Base-by-base conservation (phyloP, 1,284 basidiomycete genomes). In the Rhodotorula glutinis region DNA sequence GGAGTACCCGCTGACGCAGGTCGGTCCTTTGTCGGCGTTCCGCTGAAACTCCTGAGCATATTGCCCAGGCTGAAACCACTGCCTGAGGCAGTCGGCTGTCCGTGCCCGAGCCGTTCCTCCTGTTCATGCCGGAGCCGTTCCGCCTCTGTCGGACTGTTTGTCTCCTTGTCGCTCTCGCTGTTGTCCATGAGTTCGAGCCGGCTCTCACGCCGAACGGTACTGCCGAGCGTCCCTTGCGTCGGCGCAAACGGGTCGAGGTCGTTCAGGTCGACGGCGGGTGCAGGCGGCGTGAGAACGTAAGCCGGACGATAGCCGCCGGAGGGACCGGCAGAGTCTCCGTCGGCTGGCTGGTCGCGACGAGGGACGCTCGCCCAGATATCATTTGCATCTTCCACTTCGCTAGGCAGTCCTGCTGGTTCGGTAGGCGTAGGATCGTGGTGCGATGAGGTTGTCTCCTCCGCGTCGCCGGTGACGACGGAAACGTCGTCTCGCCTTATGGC, bases 201-300 rank as follows among this genome's bases (percentile, higher is more conserved):
- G n/a, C 56, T 56, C 7, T 53, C 47, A 38, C 44, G 40, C 13
- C 52, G 33, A 25, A 66, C 54, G 5, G 41, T 58, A 11, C 57
- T 46, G 21, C 68, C 68, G 40, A 70, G 54, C 4, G 65, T 66
- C 5, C 29, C 46, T 7, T 41, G 44, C 0, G 46, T 33, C 2
- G 67, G 60, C 5, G 61, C 25, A 38, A 54, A 66, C 1, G 68
- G 68, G 55, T 70, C 68, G 44, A 70, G 53, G 54, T 70, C 68
- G 49, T 60, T 53, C 49, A 59, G 41, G 38, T 53, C 30, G 46
- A 53, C 40, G 14, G 57, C 23, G 1, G 52, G 38, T 8, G 64
- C 27, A 30, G 58, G 53, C 13, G 56, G 63, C 11, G 63, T 51
- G 1, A 51, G 40, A 1, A 43, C 17, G 56, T 68, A 68, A 1